phyloP scores from a whole-genome alignment of 768 basidiomycete genomes.

The Saitozyma podzolica region DNA sequence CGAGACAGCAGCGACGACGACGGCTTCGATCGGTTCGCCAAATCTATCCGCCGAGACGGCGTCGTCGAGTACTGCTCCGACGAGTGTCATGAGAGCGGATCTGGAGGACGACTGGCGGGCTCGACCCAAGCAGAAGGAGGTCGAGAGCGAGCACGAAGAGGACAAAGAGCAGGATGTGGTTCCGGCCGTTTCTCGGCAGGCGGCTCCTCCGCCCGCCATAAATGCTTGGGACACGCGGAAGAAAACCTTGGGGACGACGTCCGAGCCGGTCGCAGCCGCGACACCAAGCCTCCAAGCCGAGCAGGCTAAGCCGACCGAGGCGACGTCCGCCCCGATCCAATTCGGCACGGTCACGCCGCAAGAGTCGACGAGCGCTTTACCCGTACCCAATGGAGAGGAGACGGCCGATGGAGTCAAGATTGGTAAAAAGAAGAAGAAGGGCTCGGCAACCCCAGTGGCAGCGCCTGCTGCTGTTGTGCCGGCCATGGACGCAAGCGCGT shows the following conservation, averaged over 20 bases:
- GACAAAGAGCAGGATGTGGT: not conserved
- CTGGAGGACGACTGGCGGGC: conserved; percentile 8
- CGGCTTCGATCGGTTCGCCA: not conserved
- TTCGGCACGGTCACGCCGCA: conserved; percentile 2
- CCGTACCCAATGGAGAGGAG: not conserved
- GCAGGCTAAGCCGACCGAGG: too few species aligned
- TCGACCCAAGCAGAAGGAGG: conserved; percentile 11
- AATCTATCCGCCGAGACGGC: conserved; percentile 3
- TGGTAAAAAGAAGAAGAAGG: conserved; percentile 20
- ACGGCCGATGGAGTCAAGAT: conserved; percentile 3
- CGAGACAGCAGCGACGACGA: conserved; percentile 6
- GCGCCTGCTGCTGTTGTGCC: conserved; percentile 13
- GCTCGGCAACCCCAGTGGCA: conserved; percentile 5
- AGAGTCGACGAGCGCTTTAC: not conserved
- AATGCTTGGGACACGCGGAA: conserved; percentile 42
- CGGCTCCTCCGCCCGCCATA: conserved; percentile 30
- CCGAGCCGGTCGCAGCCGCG: not conserved
- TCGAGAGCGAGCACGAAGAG: conserved; percentile 1
- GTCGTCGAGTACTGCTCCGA: conserved; percentile 5
- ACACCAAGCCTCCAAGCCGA: too few species aligned
- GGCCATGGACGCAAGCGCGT: conserved; percentile 23
- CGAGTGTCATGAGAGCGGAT: conserved; percentile 5
- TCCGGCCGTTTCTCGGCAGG: not conserved
- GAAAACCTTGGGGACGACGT: conserved; percentile 7
- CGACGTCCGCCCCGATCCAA: not conserved